Percentiles rank a stretch among this genome's conserved stretches.
These are phyloP conservation scores for Dactylis glomerata DNA, from an alignment of 176 grass and related monocot genomes.

Conservation along the genomic window DNA sequence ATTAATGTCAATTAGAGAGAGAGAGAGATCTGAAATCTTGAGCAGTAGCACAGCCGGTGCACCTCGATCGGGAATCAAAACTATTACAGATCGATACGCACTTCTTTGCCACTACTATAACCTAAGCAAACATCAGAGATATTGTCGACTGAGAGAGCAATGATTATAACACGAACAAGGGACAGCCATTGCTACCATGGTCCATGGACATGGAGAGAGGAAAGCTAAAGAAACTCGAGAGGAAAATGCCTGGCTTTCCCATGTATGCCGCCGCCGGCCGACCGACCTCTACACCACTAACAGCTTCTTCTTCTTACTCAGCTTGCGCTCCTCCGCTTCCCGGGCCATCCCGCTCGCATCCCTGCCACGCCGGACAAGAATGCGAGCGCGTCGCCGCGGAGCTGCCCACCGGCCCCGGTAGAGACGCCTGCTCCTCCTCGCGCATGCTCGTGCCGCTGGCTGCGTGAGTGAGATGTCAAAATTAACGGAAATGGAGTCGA, in stretches of 20 bases:
- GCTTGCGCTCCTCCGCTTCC: background rate
- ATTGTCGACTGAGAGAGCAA: too few relatives aligned
- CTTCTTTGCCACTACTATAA: background rate
- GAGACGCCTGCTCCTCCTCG: background rate
- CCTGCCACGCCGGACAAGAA: background rate
- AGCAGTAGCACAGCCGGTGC: background rate
- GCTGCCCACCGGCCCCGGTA: background rate
- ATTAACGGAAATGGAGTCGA: background rate
- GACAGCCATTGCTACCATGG: background rate
- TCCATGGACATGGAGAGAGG: constrained; percentile 46
- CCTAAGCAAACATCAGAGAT: too few relatives aligned
- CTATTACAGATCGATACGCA: background rate
- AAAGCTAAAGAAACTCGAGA: constrained; percentile 62
- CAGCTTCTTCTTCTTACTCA: background rate
- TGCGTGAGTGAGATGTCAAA: background rate
- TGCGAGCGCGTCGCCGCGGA: background rate
- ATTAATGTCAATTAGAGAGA: background rate
- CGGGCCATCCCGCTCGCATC: background rate
- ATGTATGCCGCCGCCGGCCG: constrained; percentile 70
- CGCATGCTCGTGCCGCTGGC: constrained; percentile 9
- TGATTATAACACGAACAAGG: background rate
- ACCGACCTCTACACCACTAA: constrained; percentile 7
- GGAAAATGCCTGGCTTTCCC: constrained; percentile 93
- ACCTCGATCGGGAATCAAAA: background rate
- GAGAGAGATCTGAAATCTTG: background rate